Evolutionary conservation across 306 rosid genomes (phyloP).

Genomic region (Ceratonia siliqua): DNA sequence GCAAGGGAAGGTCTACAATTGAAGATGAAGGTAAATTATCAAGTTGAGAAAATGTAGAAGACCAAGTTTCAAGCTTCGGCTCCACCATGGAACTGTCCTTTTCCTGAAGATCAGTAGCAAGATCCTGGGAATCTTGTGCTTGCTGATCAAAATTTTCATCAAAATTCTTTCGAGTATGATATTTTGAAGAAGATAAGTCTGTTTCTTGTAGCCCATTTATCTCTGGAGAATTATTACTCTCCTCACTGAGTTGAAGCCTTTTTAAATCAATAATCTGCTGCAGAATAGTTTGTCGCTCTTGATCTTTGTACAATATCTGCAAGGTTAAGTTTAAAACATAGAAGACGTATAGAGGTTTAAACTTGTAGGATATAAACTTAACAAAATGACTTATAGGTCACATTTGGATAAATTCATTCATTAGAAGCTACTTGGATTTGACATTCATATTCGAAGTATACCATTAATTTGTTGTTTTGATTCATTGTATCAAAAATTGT

Average conservation of each 20-base stretch:
- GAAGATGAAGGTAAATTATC: constrained; percentile 58
- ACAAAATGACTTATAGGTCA: background rate
- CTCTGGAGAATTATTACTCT: constrained; percentile 36
- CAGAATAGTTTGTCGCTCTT: constrained; percentile 53
- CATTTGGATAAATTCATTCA: background rate
- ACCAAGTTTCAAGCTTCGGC: constrained; percentile 48
- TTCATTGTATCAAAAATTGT: background rate
- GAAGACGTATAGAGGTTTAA: constrained; percentile 2
- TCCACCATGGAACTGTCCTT: constrained; percentile 38
- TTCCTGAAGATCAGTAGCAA: constrained; percentile 32
- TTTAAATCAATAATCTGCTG: constrained; percentile 77
- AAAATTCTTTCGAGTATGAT: constrained; percentile 37
- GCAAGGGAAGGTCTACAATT: constrained; percentile 50
- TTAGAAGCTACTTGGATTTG: background rate
- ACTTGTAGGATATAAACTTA: background rate
- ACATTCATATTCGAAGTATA: background rate
- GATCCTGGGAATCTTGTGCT: constrained; percentile 38
- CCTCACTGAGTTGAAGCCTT: constrained; percentile 55
- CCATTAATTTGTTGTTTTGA: background rate
- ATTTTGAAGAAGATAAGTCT: constrained; percentile 36
- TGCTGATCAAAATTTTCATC: constrained; percentile 46
- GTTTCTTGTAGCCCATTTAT: constrained; percentile 39
- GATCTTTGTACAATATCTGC: constrained; percentile 47
- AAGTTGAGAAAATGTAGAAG: constrained; percentile 53
- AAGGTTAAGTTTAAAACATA: constrained; percentile 23